Evolutionary conservation across 2,329 filamentous ascomycete species (phyloP), one percentile per base, ranked within the genome.

Genomic region (Colletotrichum orbiculare): DNA sequence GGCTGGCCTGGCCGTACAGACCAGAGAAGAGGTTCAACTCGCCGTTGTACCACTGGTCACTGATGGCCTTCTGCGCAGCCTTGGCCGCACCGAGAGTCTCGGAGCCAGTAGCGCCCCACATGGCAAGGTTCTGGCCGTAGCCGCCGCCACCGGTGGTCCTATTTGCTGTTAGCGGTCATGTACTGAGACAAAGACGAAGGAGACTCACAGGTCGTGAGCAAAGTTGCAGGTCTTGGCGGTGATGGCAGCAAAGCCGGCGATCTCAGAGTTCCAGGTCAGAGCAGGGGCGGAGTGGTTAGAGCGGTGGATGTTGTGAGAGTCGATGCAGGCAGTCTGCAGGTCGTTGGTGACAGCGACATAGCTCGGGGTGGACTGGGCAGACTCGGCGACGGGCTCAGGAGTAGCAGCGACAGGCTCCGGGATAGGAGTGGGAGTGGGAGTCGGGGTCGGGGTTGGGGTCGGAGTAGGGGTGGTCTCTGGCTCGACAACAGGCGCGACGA

Each of bases 81-180:
- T 77, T 78, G n/a, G 80, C 75, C 2, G 78, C 73, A 66, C 87
- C 83, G 69, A 89, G 83, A 67, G 73, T 68, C 66, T 77, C 69
- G n/a, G 60, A 66, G 33, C 73, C 71, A 35, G 77, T 76, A 53
- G 77, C 77, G 52, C 79, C 84, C 74, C 77, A 84, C 70, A 90
- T 89, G 73, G 92, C 95, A 64, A 98, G 90, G 85, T 98, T 99
- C 82, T 99, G 96, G 68, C 96, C 96, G 74, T 96, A 96, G 48
- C 85, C 83, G 60, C 87, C 88, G 54, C 81, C 83, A 67, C 87
- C 86, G 50, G 85, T 81, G 34, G 81, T 76, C 71, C 85, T 88
- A 71, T 49, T 13, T 3, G n/a, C n/a, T 34, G 8, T 49, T 9
- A 57, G 25, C 10, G 35, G 1, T 8, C 11, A 9, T 34, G n/a